Evolutionary conservation across 2,329 filamentous ascomycete genomes (phyloP), one percentile per base, ranked within the genome.

Genomic region (Fusarium sp.): DNA sequence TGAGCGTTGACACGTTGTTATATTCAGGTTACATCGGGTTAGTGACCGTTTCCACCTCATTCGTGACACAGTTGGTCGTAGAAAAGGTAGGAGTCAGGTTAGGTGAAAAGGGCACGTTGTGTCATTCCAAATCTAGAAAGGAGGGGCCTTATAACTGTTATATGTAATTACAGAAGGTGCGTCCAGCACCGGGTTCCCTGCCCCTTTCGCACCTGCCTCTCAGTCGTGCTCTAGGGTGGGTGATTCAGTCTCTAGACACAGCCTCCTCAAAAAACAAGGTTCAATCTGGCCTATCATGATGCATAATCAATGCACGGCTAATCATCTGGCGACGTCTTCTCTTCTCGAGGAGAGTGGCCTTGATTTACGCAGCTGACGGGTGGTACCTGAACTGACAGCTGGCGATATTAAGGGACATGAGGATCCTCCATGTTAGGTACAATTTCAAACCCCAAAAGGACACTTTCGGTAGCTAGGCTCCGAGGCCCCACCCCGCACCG

Each of bases 391-490:
- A 7, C 46, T 44, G 46, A 38, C 42, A 46, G 46, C 52, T 64
- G 50, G 31, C 44, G 34, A 70, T 68, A 64, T 70, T 64, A 70
- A 69, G 67, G 62, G 67, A 57, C 36, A 55, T 62, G 42, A 54
- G 53, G 62, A 70, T 70, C 46, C 62, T 64, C 62, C 26, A 26
- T 50, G 46, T 57, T 26, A 9, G 7, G 24, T 7, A 24, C 22
- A 22, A 19, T 19, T 19, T 19, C 19, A 9, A 52, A 39, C 28
- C 39, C 67, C 58, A 40, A 70, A 68, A 70, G 63, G 47, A 70
- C 43, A 70, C 50, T 19, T 69, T 71, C 71, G 71, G 69, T 67
- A 72, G 55, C 47, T 42, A 36, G 36, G 61, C 64, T 73, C 70
- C 70, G 70, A 63, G 22, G 67, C 43, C 60, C 70, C 68, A 70